Evolutionary conservation across 2,329 filamentous ascomycete genomes (phyloP).

Genomic region (Dothideomycetes sp.): DNA sequence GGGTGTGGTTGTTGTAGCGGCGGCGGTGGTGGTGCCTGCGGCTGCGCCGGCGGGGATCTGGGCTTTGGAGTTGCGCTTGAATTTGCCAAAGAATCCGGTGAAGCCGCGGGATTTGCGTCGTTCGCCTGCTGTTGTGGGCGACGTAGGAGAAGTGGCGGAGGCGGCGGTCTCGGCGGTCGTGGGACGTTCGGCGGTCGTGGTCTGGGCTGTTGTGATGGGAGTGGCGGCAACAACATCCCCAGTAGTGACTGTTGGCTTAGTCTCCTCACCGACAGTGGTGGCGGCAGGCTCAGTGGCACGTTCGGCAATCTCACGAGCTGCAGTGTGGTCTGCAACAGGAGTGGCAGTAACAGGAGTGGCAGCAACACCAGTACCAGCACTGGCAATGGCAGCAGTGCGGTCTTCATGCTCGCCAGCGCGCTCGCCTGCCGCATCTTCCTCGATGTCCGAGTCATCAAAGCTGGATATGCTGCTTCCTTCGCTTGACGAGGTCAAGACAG

Average conservation of each 20-base stretch:
- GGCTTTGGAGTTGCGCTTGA: conserved; percentile 28
- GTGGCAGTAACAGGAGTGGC: not conserved
- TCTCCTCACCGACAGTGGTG: no score
- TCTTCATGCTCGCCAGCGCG: no score
- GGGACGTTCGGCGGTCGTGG: not conserved
- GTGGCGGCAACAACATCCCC: no score
- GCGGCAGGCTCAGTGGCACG: not conserved
- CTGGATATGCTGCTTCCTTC: conserved; percentile 7
- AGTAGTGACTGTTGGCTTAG: no score
- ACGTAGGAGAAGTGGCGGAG: not conserved
- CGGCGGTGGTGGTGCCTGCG: conserved; percentile 24
- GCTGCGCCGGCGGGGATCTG: conserved; percentile 6
- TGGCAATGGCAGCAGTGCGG: not conserved
- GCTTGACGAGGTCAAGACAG: conserved; percentile 16
- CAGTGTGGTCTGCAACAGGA: conserved; percentile 2
- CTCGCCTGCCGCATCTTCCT: not conserved
- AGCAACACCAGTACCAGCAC: not conserved
- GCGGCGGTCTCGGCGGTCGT: conserved; percentile 3
- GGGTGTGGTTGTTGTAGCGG: conserved; percentile 42
- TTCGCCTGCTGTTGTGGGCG: no score
- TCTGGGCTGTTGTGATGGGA: not conserved
- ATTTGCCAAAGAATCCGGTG: conserved; percentile 25
- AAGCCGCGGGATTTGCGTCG: conserved; percentile 17
- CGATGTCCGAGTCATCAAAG: conserved; percentile 10
- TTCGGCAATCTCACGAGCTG: not conserved